Base-by-base conservation (phyloP, 2,329 filamentous ascomycete species). In the Aspergillus sp. region DNA sequence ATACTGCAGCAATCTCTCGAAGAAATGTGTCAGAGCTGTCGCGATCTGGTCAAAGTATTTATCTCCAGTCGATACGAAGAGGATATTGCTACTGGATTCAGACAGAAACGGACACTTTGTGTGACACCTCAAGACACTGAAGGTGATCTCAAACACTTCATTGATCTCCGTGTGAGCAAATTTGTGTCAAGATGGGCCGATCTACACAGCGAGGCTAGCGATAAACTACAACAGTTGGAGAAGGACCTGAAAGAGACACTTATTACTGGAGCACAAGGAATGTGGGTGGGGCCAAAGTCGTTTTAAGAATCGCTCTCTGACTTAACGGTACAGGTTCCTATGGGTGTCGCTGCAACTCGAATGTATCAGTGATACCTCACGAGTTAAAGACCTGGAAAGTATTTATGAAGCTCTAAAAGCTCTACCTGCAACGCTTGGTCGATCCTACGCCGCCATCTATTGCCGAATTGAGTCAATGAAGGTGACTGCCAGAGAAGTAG, bases 61-160 rank as follows among this genome's bases (percentile, higher is more conserved):
- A n/a, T 55, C 7, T 48, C 53, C 6, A 55, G 53, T 19, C 53
- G 39, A 19, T 39, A 55, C n/a, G 53, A 55, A 30, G 38, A 55
- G 17, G 53, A 55, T 36, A 45, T 55, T 13, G 39, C 45, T 4
- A 32, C 25, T 32, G 38, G 45, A 10, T n/a, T 56, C 30, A 32
- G 9, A 12, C 30, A 32, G 4, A 32, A 32, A 32, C 30, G 30
- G 30, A 32, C 10, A 5, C 30, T 32, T 32, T 12, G 30, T 32
- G 13, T 15, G 45, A 45, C 15, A 8, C 15, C 15, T n/a, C 17
- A 8, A 17, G 15, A 10, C 17, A 41, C 39, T 41, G 15, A 41
- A 17, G 15, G 8, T 41, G 39, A 41, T 41, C 8, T 41, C 4
- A 12, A 10, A 41, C 15, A 19, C 17, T 41, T 41, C 17, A 12